Base-by-base conservation (phyloP, 2,329 filamentous ascomycete genomes). In the Fusarium mundagurra region DNA sequence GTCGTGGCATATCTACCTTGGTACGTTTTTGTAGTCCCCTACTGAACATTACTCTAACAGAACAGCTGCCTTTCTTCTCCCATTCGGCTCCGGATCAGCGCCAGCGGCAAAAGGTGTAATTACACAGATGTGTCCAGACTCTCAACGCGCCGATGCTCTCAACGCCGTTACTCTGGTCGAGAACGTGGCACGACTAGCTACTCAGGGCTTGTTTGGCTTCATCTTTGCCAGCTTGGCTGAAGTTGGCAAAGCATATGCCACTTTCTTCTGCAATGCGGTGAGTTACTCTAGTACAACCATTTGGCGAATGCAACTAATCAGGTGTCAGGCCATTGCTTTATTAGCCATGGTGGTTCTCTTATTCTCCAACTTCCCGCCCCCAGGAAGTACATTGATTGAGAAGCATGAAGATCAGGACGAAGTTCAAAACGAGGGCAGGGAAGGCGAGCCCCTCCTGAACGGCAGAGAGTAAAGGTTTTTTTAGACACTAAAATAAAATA, bases 31-130 rank as follows among this genome's bases (percentile, higher is more conserved):
- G 0, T 5, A 3, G 10, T 3, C 1, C 14, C 9, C 4, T 17
- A 1, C 4, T 0, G 0, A 39, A 13, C 5, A 1, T 7, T 0
- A 0, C 24, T 34, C 54, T 61, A 1, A 59, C 7, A 0, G 8
- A 36, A n/a, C 1, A 87, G 88, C 92, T 4, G 91, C 91, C 0
- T 87, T 89, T 33, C 78, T 93, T 3, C 84, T 94, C 0, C 92
- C 92, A 0, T 89, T 94, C 36, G 91, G 90, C 1, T 92, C 92
- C 0, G 92, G 92, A 0, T 92, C 92, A 0, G 92, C 91, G 0
- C 88, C 91, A 0, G 91, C 92, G 0, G 91, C 91, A 3, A 94
- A 94, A 73, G 92, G 92, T 2, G 90, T 92, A n/a, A 93, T 94
- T 67, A 88, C 92, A 0, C 89, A 92, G 64, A 92, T 94, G 91